Evolutionary conservation across 495 filamentous ascomycete species (phyloP), one percentile per base, ranked within the genome.

Genomic region (Daldinia decipiens): DNA sequence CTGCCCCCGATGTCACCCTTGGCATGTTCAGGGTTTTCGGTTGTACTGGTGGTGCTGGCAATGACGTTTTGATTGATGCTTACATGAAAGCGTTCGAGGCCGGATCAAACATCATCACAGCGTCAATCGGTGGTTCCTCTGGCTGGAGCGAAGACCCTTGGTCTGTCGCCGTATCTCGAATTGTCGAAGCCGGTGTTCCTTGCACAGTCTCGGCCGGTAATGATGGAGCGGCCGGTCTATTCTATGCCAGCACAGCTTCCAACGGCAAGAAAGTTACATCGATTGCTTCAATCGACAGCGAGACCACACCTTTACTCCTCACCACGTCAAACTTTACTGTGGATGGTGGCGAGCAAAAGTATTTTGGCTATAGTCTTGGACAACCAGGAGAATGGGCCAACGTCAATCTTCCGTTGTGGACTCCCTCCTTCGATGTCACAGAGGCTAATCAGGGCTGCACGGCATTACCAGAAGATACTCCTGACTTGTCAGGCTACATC

Each of bases 51-150:
- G 72, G 79, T 31, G 83, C 82, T 26, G 79, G 76, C 38, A 84
- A 85, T 64, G 86, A 87, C 73, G 79, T 86, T 17, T 73, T 88
- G 71, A 86, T 87, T 31, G 79, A 79, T 12, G 86, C 86, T 5
- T 88, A 86, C 67, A 82, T 85, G 72, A 79, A 78, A 77, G 87
- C 87, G 4, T 88, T 83, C 65, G 83, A 88, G 70, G 86, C 78
- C 47, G 86, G 86, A 12, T 84, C 82, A 31, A 85, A 88, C 72
- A 82, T 89, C 68, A 89, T 89, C 70, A 86, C 87, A 27, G 85
- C 85, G 11, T 88, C 86, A 5, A 84, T 89, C 52, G 87, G 87
- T n/a, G 82, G 82, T 0, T 76, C 85, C 24, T 82, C 79, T 0
- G 87, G 87, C 12, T 88, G 86, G 85, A 77, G 78, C 2, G 86